Conservation (phyloP, 257 asterid species). For the Nicotiana tabacum region DNA sequence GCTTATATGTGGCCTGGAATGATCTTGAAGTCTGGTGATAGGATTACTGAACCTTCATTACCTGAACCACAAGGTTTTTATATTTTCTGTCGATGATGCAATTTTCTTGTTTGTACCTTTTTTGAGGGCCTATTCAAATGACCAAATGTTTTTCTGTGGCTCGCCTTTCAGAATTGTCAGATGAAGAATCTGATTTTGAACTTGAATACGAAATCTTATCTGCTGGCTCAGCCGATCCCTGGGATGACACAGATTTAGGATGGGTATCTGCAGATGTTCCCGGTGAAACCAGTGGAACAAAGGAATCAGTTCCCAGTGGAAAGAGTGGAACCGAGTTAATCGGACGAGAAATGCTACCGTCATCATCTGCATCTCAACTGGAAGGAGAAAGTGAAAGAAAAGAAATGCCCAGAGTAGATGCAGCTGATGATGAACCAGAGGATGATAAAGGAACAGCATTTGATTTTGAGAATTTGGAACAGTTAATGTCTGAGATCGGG, state of each 20-base stretch:
- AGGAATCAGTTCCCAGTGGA: slow-evolving; percentile 25
- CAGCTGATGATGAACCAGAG: slow-evolving; percentile 27
- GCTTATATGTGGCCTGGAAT: slow-evolving; percentile 99
- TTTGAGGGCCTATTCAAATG: background rate
- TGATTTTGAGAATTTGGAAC: slow-evolving; percentile 81
- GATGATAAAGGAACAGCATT: slow-evolving; percentile 44
- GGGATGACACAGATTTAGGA: slow-evolving; percentile 57
- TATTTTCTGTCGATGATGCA: background rate
- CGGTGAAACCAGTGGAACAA: slow-evolving; percentile 26
- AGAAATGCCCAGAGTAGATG: slow-evolving; percentile 23
- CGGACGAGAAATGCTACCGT: slow-evolving; percentile 30
- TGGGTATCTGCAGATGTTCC: slow-evolving; percentile 65
- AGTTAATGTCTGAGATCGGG: slow-evolving; percentile 85
- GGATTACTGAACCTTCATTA: slow-evolving; percentile 63
- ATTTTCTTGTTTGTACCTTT: background rate
- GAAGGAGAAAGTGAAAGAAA: slow-evolving; percentile 28
- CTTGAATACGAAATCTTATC: slow-evolving; percentile 73
- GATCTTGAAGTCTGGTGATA: slow-evolving; percentile 89
- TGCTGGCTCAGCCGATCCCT: slow-evolving; percentile 72
- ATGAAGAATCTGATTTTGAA: slow-evolving; percentile 72
- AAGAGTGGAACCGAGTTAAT: slow-evolving; percentile 19
- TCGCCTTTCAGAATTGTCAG: slow-evolving; percentile 55
- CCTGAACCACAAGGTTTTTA: slow-evolving; percentile 66
- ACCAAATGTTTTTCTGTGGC: background rate
- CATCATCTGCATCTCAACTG: slow-evolving; percentile 42